Percentiles rank a stretch among this genome's conserved stretches.
These are phyloP conservation scores for Aphanomyces stellatus DNA, from an alignment of 352 stramenopile species.

Conservation along the genomic window DNA sequence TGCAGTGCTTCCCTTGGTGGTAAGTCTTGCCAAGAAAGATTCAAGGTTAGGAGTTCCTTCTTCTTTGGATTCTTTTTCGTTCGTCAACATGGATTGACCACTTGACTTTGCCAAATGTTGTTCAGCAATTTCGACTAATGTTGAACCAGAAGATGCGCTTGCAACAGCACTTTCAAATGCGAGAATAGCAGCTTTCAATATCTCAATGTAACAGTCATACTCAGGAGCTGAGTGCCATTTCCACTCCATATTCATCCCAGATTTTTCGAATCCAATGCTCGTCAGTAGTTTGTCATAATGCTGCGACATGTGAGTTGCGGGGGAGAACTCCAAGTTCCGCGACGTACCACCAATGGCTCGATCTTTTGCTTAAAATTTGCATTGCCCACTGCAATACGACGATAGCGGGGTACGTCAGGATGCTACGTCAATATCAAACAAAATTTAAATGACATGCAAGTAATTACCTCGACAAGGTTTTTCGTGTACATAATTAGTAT, in stretches of 20 bases:
- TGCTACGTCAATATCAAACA: conserved; percentile 33
- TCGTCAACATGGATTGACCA: too few species aligned
- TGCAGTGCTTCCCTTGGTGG: not conserved
- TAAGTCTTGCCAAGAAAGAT: conserved; percentile 8
- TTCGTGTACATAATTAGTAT: conserved; percentile 84
- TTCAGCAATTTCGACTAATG: not conserved
- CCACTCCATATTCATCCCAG: conserved; percentile 74
- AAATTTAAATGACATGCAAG: not conserved
- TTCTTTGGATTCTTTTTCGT: too few species aligned
- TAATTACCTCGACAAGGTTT: conserved; percentile 63
- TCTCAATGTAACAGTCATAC: conserved; percentile 60
- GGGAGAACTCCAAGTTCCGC: not conserved
- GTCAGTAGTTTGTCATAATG: conserved; percentile 68
- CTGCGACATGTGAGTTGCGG: conserved; percentile 22
- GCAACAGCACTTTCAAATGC: not conserved
- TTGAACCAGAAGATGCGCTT: not conserved
- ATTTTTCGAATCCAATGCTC: conserved; percentile 65
- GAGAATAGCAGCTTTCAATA: conserved; percentile 42
- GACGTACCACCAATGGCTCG: conserved; percentile 54
- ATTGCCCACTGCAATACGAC: conserved; percentile 63
- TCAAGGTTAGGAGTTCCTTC: not conserved
- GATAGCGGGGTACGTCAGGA: conserved; percentile 71
- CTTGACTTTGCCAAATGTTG: not conserved
- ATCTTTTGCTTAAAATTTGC: conserved; percentile 83
- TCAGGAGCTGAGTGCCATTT: conserved; percentile 64